Percentiles rank a stretch among this genome's conserved stretches.
Evolutionary conservation across 2,329 filamentous ascomycete species (phyloP).

Genomic region (Aspergillus carbonarius): DNA sequence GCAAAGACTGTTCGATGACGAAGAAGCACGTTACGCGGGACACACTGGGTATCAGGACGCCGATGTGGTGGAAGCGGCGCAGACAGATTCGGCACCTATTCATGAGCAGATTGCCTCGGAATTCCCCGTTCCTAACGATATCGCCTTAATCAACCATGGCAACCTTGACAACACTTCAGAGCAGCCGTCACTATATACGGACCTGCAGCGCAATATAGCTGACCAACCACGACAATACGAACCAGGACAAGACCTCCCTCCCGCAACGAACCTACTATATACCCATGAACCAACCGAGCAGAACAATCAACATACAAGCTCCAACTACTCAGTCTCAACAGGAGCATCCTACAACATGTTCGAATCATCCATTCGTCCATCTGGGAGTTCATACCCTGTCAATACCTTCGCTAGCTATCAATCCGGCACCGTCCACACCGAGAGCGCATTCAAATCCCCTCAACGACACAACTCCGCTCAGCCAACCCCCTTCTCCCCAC

Average conservation of each 20-base stretch:
- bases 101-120: neutral
- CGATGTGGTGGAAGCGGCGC: neutral
- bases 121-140: neutral
- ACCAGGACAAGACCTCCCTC: neutral
- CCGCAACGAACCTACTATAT: neutral
- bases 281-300: neutral
- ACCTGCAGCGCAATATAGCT: neutral
- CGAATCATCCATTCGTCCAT: conserved; percentile 21
- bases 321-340: neutral
- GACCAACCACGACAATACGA: neutral
- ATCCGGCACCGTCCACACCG: conserved; percentile 4
- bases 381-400: neutral
- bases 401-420: conserved; percentile 17
- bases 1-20: conserved; percentile 32
- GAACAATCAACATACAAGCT: neutral
- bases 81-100: neutral
- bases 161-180: neutral
- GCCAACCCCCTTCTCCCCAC: conserved; percentile 31
- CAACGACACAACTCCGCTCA: conserved; percentile 30
- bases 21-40: conserved; percentile 19
- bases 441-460: conserved; percentile 14
- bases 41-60: neutral
- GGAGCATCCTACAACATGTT: conserved; percentile 24
- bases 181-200: neutral
- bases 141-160: neutral